phyloP scores from a whole-genome alignment of 345 rosid genomes.

The Camelina hispida region DNA sequence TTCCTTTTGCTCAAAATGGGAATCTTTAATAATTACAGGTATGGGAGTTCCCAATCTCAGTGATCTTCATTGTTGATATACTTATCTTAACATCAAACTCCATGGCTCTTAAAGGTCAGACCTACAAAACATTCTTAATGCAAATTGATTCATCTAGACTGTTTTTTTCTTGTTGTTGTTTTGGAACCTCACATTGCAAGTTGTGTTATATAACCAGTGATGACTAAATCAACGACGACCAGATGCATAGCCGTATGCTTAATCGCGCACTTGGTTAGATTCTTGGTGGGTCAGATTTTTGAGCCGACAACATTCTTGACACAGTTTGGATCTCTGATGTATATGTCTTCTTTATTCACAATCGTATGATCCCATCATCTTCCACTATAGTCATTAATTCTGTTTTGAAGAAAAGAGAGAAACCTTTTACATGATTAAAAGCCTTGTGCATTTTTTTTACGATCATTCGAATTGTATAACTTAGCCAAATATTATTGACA shows the following conservation, averaged over 20 bases:
- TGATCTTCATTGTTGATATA: constrained; percentile 69
- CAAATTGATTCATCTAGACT: neutral
- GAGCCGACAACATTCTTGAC: constrained; percentile 26
- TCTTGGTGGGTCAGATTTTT: constrained; percentile 43
- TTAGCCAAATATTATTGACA: too few species aligned
- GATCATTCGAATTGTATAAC: too few species aligned
- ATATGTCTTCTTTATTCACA: constrained; percentile 18
- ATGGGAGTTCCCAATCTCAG: constrained; percentile 85
- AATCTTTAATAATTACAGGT: constrained; percentile 52
- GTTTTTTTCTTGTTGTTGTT: constrained; percentile 3
- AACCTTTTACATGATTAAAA: too few species aligned
- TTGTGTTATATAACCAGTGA: constrained; percentile 54
- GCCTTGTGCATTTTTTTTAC: too few species aligned
- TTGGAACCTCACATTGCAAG: constrained; percentile 18
- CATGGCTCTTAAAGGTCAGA: constrained; percentile 81
- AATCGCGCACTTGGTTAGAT: constrained; percentile 61
- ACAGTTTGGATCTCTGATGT: constrained; percentile 16
- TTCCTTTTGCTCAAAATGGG: neutral
- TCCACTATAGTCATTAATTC: neutral
- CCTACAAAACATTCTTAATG: neutral
- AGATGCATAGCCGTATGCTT: constrained; percentile 67
- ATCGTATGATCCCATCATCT: constrained; percentile 11
- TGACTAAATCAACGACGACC: constrained; percentile 54
- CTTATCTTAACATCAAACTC: constrained; percentile 77
- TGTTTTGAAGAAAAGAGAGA: too few species aligned